Conservation (phyloP, 495 filamentous ascomycete species). For the Xylaria sp. region DNA sequence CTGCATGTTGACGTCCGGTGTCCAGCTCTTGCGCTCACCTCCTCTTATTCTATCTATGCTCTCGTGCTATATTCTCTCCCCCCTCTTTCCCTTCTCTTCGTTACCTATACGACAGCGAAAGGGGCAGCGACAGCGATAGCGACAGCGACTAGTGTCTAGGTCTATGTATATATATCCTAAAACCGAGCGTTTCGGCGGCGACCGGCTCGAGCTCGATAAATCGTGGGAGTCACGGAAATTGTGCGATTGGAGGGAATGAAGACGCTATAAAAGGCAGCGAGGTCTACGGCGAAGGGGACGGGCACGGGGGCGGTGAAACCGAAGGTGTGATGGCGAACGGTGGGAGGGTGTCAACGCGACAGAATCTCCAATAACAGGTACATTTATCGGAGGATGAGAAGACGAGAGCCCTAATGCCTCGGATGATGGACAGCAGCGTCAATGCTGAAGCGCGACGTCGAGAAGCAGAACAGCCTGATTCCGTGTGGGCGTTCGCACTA, state of each 20-base stretch:
- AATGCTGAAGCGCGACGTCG: constrained; percentile 29
- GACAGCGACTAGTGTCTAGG: constrained; percentile 13
- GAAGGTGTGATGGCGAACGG: not conserved
- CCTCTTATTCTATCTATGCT: constrained; percentile 28
- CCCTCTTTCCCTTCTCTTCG: not conserved
- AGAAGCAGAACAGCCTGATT: constrained; percentile 29
- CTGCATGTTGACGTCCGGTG: constrained; percentile 44
- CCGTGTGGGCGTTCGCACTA: constrained; percentile 20
- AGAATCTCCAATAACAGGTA: constrained; percentile 4
- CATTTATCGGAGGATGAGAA: constrained; percentile 7
- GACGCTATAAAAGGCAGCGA: constrained; percentile 12
- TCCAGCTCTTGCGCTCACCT: constrained; percentile 2
- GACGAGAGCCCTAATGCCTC: constrained; percentile 14
- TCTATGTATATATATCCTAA: constrained; percentile 31
- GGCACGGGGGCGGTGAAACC: not conserved
- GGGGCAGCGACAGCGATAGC: not conserved
- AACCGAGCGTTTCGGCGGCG: constrained; percentile 22
- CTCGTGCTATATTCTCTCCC: constrained; percentile 29
- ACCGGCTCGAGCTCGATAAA: constrained; percentile 17
- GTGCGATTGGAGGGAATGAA: constrained; percentile 20
- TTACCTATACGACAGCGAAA: not conserved
- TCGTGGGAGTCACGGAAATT: constrained; percentile 14
- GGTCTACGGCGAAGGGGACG: constrained; percentile 24
- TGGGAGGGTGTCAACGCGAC: not conserved
- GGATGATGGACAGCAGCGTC: constrained; percentile 22